Evolutionary conservation across 2,329 filamentous ascomycete genomes (phyloP).

Genomic region (Amauroascus verrucosus): DNA sequence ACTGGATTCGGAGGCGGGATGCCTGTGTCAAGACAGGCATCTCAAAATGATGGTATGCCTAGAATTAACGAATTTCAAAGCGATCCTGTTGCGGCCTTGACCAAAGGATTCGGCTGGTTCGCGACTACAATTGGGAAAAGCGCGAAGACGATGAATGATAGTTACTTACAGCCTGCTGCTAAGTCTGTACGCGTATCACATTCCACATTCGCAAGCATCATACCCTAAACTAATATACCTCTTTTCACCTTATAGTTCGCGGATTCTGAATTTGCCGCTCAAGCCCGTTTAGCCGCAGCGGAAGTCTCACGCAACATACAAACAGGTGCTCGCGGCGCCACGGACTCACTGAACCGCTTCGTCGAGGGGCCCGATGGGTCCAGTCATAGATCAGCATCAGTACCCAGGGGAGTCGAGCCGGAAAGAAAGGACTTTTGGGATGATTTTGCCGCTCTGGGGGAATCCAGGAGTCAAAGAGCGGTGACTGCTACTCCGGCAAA

Average conservation of each 20-base stretch:
- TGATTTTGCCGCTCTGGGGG: slow-evolving; percentile 62
- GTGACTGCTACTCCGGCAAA: slow-evolving; percentile 19
- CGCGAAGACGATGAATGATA: slow-evolving; percentile 81
- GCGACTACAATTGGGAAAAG: slow-evolving; percentile 77
- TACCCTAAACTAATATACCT: background rate
- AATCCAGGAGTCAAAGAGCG: slow-evolving; percentile 23
- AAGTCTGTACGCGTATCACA: slow-evolving; percentile 59
- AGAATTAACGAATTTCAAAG: slow-evolving; percentile 80
- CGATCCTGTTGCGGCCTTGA: slow-evolving; percentile 78
- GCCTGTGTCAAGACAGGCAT: slow-evolving; percentile 33
- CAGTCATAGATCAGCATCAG: slow-evolving; percentile 31
- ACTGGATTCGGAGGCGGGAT: slow-evolving; percentile 77
- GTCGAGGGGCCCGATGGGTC: slow-evolving; percentile 59
- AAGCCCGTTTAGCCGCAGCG: slow-evolving; percentile 51
- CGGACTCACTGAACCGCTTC: slow-evolving; percentile 73
- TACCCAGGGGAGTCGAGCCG: slow-evolving; percentile 43
- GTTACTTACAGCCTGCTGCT: slow-evolving; percentile 85
- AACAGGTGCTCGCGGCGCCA: slow-evolving; percentile 59
- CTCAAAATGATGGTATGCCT: slow-evolving; percentile 41
- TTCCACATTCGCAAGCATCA: too few relatives aligned
- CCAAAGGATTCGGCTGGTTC: slow-evolving; percentile 92
- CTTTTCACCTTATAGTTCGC: slow-evolving; percentile 50
- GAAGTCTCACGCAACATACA: slow-evolving; percentile 52
- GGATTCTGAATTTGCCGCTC: slow-evolving; percentile 65
- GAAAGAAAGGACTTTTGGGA: slow-evolving; percentile 85